These are phyloP conservation scores for Podosphaera fusca DNA, from an alignment of 2,329 filamentous ascomycete genomes.

Conservation along the genomic window DNA sequence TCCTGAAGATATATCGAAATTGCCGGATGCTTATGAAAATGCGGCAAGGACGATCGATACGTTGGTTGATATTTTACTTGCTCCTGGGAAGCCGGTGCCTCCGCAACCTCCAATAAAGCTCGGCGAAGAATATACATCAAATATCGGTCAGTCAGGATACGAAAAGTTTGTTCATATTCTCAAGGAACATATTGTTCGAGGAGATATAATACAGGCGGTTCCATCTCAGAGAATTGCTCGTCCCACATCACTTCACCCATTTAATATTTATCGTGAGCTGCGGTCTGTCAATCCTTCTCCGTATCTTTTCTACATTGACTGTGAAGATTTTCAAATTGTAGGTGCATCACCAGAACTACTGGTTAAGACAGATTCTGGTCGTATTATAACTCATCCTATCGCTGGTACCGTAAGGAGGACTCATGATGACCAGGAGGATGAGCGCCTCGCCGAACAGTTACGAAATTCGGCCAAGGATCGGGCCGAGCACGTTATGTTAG, in stretches of 20 bases:
- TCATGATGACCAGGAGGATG: slow-evolving; percentile 58
- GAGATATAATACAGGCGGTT: slow-evolving; percentile 94
- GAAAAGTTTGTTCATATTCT: slow-evolving; percentile 67
- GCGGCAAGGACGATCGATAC: slow-evolving; percentile 40
- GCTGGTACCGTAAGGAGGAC: slow-evolving; percentile 86
- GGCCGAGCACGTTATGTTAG: slow-evolving; percentile 91
- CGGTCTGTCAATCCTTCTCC: slow-evolving; percentile 95
- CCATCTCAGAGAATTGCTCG: slow-evolving; percentile 82
- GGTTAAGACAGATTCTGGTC: slow-evolving; percentile 67
- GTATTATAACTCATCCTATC: slow-evolving; percentile 90
- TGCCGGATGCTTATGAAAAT: slow-evolving; percentile 47
- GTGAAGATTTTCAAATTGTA: slow-evolving; percentile 78
- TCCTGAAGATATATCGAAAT: slow-evolving; percentile 28
- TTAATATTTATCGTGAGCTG: slow-evolving; percentile 92
- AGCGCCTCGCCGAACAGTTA: slow-evolving; percentile 52
- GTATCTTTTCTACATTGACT: slow-evolving; percentile 91
- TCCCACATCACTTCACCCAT: slow-evolving; percentile 77
- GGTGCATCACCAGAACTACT: slow-evolving; percentile 87
- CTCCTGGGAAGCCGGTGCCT: slow-evolving; percentile 55
- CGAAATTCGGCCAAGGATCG: slow-evolving; percentile 70
- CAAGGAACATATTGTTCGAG: slow-evolving; percentile 74
- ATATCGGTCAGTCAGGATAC: slow-evolving; percentile 75
- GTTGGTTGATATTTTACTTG: slow-evolving; percentile 48
- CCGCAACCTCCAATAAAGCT: slow-evolving; percentile 44
- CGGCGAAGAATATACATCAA: slow-evolving; percentile 66